Evolutionary conservation across 768 basidiomycete genomes (phyloP), one percentile per base, ranked within the genome.

Genomic region (Naganishia vishniacii): DNA sequence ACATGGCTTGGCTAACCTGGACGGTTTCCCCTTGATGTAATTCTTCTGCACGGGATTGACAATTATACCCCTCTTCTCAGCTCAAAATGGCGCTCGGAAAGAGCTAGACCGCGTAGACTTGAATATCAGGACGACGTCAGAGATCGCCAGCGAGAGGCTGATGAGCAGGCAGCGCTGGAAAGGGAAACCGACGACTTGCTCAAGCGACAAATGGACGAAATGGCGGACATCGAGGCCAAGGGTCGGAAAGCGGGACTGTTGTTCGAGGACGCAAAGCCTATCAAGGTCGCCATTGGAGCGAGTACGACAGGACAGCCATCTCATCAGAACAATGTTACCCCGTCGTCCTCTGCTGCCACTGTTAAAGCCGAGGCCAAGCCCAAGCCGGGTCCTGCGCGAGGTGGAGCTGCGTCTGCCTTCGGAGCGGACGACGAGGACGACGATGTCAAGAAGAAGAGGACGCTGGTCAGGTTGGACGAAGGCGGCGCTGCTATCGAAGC

Each of bases 161-260:
- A 88, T 58, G 91, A 95, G 77, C 84, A 85, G 8, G 91, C 88
- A 73, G 88, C 89, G 69, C 81, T 95, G 25, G 85, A 90, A 37
- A 83, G 85, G 51, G 91, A 97, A 77, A 91, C 91, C 0, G 94
- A 97, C 77, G 88, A 85, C 67, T 95, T 98, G 82, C 81, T 97
- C 65, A 89, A 89, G 37, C 83, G 86, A 61, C 92, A 95, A 73
- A 91, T 94, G 89, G 89, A 89, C 67, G 92, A 97, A 76, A 88
- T 94, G 86, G 90, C 91, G 68, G 87, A 89, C 1, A 80, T 94
- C 29, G 89, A 88, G 13, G 88, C 89, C 56, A 88, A 93, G 72
- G 91, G 95, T 71, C 85, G 89, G 67, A 88, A 89, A 72, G 89
- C 89, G 7, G 92, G 92, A 31, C 82, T 94, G 78, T 79, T 95